Evolutionary conservation across 306 rosid genomes (phyloP), one percentile per base, ranked within the genome.

Genomic region (Vachellia pachyceras): DNA sequence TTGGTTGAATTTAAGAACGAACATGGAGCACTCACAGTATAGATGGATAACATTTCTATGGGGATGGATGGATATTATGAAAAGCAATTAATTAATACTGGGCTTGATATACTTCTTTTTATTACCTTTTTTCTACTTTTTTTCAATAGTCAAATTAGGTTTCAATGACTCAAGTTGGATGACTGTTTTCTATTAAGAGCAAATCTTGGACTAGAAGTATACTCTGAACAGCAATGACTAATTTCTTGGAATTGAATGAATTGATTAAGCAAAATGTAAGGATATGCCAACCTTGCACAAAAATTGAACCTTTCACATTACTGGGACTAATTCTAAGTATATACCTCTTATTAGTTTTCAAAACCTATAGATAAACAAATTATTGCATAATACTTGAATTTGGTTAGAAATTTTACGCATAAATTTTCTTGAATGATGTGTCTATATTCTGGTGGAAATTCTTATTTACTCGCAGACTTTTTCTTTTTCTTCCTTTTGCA

Each of bases 1-100:
- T 18, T 52, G 58, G 58, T 52, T 52, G 23, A 18, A 52, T 72
- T 68, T 3, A 41, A 40, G 79, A 72, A 74, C n/a, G 71, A 6
- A 4, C 6, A 88, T 84, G 88, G 88, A 86, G 85, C 79, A 75
- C 84, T 86, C 86, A 86, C 33, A 8, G 20, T n/a, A 88, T 57
- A 76, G 63, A 63, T 74, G 54, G 45, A 79, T 83, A 78, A 45
- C 76, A 81, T 77, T 88, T 67, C 63, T 68, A 77, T 46, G 78
- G 69, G 79, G 67, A 77, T 79, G 84, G 87, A 29, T 84, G 46
- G 37, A 33, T 20, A 22, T 20, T 8, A 72, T 76, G 49, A 57
- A 58, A 79, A 73, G 61, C 80, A 52, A 57, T 29, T 29, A 29
- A 29, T 29, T 29, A 29, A 82, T 82, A 17, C 5, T 50, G 69